Evolutionary conservation across 1,284 basidiomycete genomes (phyloP).

Genomic region (Ganoderma boninense): DNA sequence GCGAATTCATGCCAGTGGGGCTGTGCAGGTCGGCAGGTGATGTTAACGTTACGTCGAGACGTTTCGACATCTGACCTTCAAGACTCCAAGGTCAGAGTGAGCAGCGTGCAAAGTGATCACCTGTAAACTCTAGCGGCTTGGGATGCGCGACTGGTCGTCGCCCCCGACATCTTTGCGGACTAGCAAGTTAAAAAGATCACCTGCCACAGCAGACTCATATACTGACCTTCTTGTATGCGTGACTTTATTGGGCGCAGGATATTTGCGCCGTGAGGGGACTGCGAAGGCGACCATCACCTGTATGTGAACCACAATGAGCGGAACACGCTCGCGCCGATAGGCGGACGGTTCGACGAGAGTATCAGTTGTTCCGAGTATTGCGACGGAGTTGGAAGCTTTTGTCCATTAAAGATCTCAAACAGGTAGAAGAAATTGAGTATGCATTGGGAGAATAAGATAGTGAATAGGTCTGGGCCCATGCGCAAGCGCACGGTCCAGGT

Average conservation of each 20-base stretch:
- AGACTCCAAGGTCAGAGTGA: too few relatives aligned
- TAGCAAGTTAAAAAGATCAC: background rate
- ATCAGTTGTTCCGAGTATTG: background rate
- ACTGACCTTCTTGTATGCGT: background rate
- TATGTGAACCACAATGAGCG: too few relatives aligned
- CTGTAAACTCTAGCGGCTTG: background rate
- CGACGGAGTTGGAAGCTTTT: background rate
- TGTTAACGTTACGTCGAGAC: background rate
- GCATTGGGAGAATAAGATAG: conserved; percentile 28
- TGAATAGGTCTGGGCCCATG: conserved; percentile 14
- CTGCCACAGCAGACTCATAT: background rate
- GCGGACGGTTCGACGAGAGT: too few relatives aligned
- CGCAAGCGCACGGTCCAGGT: conserved; percentile 18
- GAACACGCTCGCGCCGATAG: too few relatives aligned
- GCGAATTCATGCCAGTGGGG: background rate
- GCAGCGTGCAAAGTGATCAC: too few relatives aligned
- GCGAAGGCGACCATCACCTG: too few relatives aligned
- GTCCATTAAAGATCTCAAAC: background rate
- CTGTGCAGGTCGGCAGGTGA: background rate
- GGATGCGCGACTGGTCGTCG: background rate
- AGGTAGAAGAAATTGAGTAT: conserved; percentile 11
- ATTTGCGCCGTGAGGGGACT: background rate
- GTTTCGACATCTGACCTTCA: background rate
- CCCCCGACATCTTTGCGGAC: background rate
- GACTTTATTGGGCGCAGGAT: background rate